Percentiles rank a stretch among this genome's conserved stretches.
Evolutionary conservation across 2,329 filamentous ascomycete species (phyloP).

Genomic region (Alternaria conjuncta): DNA sequence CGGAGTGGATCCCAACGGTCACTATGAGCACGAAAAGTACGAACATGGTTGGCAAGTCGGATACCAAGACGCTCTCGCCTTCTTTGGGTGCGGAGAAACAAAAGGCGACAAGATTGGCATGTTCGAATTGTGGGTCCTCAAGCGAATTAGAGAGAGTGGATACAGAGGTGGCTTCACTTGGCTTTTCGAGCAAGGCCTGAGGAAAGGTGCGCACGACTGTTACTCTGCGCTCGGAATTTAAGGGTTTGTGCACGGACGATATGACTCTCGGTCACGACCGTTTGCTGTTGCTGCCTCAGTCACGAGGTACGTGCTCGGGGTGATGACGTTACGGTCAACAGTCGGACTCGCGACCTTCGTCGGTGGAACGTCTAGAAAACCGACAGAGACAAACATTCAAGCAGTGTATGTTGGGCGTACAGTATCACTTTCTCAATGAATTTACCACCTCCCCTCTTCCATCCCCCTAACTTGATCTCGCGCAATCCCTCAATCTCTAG

Average conservation of each 20-base stretch:
- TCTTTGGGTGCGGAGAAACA: conserved; percentile 54
- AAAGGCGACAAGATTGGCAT: conserved; percentile 61
- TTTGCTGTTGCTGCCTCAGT: not conserved
- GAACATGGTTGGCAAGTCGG: conserved; percentile 63
- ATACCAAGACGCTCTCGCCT: conserved; percentile 60
- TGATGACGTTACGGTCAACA: conserved; percentile 1
- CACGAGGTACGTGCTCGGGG: not conserved
- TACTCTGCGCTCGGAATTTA: conserved; percentile 26
- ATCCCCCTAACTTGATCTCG: not conserved
- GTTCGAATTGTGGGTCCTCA: conserved; percentile 64
- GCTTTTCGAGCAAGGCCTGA: conserved; percentile 59
- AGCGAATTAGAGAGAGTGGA: conserved; percentile 60
- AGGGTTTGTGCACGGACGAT: not conserved
- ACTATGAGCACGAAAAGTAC: conserved; percentile 62
- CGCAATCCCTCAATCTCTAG: not conserved
- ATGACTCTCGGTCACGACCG: not conserved
- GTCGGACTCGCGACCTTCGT: not conserved
- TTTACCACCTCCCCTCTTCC: not conserved
- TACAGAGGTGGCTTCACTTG: conserved; percentile 57
- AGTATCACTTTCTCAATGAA: not conserved
- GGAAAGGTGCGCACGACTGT: conserved; percentile 56
- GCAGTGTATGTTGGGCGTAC: not conserved
- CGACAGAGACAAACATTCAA: not conserved
- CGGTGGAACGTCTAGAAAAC: conserved; percentile 1
- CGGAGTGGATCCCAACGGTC: conserved; percentile 50